Base-by-base conservation (phyloP, 768 basidiomycete genomes). In the Xerocomellus intermedius region DNA sequence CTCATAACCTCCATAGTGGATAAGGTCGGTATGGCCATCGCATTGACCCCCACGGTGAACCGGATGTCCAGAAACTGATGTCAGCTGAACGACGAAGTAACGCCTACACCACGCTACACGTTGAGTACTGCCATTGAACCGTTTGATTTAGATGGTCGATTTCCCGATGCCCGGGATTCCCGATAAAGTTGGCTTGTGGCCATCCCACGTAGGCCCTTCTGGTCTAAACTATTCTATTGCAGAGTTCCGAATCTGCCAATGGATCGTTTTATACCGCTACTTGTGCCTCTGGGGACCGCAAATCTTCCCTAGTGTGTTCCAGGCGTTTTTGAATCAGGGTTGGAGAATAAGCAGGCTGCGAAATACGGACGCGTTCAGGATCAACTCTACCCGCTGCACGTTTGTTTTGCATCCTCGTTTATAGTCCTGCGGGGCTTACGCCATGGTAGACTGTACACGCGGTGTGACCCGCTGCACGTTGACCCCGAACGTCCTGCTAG, bases 81-180 rank as follows among this genome's bases (percentile, higher is more conserved):
- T 97, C 28, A 82, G 96, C 70, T 98, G 37, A 96, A 97, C 62
- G 85, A 96, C 65, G 90, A 95, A 75, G 83, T 81, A 60, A 60
- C 7, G 26, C 5, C 26, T 7, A 28, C 26, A 28, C 5, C 26
- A 28, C 26, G 26, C 26, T 8, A 28, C 26, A 28, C 24, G 5
- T 24, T 39, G 8, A 26, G 38, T 33, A 1, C 5, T 26, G 30
- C n/a, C 9, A 26, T 30, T 43, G 42, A 43, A 44, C n/a, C 32
- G 5, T 50, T 14, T 14, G 13, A 12, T 14, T 21, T 53, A 84
- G 26, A 28, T 8, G 26, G 26, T 28, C 26, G 26, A 8, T 8
- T 28, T 28, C 26, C 26, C 24, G 3, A 24, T 24, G 5, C 24
- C 24, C 5, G 24, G 26, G 26, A 28, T 28, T 28, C 26, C 26